Conservation (phyloP, 202 grass and related monocot genomes). For the Miscanthus sacchariflorus region DNA sequence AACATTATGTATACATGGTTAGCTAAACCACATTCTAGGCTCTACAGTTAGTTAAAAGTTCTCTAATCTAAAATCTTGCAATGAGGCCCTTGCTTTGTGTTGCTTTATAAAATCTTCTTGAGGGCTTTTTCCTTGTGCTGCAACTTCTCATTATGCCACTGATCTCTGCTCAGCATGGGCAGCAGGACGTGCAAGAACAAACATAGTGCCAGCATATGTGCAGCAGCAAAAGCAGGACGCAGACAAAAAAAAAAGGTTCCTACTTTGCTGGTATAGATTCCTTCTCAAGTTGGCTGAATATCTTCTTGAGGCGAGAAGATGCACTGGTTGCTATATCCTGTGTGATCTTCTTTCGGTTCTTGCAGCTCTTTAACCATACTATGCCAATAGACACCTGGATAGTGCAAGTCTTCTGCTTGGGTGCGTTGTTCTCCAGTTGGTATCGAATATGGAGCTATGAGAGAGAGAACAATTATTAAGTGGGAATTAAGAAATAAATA, state of each 20-base stretch:
- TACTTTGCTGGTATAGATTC: constrained; percentile 55
- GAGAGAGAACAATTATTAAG: neutral
- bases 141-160: constrained; percentile 12
- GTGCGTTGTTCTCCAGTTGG: constrained; percentile 60
- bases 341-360: constrained; percentile 75
- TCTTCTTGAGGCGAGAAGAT: constrained; percentile 74
- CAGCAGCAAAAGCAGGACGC: constrained; percentile 18
- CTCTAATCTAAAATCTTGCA: constrained; percentile 20
- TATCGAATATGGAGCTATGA: constrained; percentile 85
- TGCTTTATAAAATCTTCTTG: neutral
- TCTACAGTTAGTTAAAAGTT: constrained; percentile 12
- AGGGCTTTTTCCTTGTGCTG: constrained; percentile 18
- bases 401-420: constrained; percentile 61
- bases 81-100: neutral
- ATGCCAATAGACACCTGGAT: constrained; percentile 74
- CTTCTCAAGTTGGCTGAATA: constrained; percentile 74
- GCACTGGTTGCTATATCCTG: constrained; percentile 63
- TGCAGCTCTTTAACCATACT: constrained; percentile 85
- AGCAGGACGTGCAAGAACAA: neutral
- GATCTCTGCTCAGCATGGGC: constrained; percentile 25
- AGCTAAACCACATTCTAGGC: constrained; percentile 4
- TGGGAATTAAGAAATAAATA: neutral
- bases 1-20: constrained; percentile 25
- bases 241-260: constrained; percentile 30
- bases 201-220: constrained; percentile 16